Conservation (phyloP, 2,329 filamentous ascomycete species). For the Colletotrichum musae region DNA sequence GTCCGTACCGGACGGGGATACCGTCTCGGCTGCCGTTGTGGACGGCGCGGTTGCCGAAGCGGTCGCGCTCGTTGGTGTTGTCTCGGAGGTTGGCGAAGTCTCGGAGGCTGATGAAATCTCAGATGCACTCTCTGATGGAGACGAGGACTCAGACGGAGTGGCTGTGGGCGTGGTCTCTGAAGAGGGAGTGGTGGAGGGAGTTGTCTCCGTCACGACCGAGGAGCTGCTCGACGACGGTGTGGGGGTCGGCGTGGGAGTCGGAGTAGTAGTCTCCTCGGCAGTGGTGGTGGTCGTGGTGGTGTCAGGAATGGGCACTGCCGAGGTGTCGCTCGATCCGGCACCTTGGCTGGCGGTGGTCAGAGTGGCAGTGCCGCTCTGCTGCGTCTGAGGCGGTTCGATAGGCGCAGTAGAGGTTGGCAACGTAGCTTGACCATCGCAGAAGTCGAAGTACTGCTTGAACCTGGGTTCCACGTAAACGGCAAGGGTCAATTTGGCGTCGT, state of each 20-base stretch:
- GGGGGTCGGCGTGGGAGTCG: neutral
- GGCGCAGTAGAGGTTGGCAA: constrained; percentile 40
- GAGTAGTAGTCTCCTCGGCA: constrained; percentile 3
- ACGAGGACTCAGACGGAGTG: neutral
- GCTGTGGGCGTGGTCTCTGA: neutral
- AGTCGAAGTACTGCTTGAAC: constrained; percentile 57
- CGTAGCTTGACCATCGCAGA: constrained; percentile 54
- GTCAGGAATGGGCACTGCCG: constrained; percentile 30
- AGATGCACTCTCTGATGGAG: neutral
- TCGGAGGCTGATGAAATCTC: neutral
- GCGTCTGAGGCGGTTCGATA: constrained; percentile 49
- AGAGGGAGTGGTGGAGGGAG: constrained; percentile 8
- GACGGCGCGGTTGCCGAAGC: neutral
- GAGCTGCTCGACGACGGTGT: constrained; percentile 12
- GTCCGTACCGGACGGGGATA: neutral
- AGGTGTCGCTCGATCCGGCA: constrained; percentile 23
- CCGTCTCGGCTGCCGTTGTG: neutral
- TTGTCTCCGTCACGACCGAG: constrained; percentile 20
- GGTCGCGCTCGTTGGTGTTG: neutral
- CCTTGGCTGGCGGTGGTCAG: constrained; percentile 41
- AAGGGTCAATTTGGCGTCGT: neutral
- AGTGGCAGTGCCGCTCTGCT: constrained; percentile 36
- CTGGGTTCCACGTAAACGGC: neutral
- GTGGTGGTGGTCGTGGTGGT: constrained; percentile 15
- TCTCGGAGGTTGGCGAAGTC: neutral